Percentiles rank a stretch among this genome's conserved stretches.
These are phyloP conservation scores for Pulveroboletus sp. DNA, from an alignment of 768 basidiomycete species.

Conservation along the genomic window DNA sequence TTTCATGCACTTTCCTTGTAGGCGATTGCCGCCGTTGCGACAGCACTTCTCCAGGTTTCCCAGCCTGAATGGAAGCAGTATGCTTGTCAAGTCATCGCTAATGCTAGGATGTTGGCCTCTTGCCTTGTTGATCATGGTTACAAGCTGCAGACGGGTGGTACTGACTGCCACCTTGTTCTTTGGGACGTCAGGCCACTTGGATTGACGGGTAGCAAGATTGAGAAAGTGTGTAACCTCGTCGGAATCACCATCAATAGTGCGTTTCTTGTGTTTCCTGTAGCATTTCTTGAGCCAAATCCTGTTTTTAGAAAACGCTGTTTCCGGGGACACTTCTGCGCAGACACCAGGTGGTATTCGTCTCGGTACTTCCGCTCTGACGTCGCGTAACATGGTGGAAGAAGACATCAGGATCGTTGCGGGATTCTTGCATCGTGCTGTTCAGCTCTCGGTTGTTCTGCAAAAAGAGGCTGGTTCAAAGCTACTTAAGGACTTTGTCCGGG, in stretches of 20 bases:
- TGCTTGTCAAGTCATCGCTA: slow-evolving; percentile 90
- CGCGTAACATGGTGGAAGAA: slow-evolving; percentile 84
- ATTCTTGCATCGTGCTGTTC: slow-evolving; percentile 92
- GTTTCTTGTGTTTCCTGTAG: slow-evolving; percentile 21
- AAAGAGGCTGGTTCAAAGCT: slow-evolving; percentile 93
- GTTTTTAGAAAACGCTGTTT: slow-evolving; percentile 84
- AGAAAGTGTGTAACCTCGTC: slow-evolving; percentile 95
- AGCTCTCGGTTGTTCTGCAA: slow-evolving; percentile 84
- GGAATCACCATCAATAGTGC: slow-evolving; percentile 95
- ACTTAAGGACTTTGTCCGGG: slow-evolving; percentile 91
- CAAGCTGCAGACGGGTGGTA: slow-evolving; percentile 94
- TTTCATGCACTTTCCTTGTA: slow-evolving; percentile 24
- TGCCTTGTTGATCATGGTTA: slow-evolving; percentile 77
- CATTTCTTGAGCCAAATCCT: not conserved
- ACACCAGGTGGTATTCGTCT: slow-evolving; percentile 96
- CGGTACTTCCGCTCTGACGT: slow-evolving; percentile 91
- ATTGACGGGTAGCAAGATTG: slow-evolving; percentile 96
- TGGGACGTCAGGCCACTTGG: slow-evolving; percentile 96
- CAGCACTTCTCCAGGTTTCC: slow-evolving; percentile 84
- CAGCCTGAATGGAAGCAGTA: slow-evolving; percentile 88
- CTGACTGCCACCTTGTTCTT: slow-evolving; percentile 96
- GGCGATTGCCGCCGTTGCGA: slow-evolving; percentile 95
- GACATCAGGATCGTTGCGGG: slow-evolving; percentile 85
- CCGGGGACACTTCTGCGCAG: slow-evolving; percentile 92
- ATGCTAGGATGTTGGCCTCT: slow-evolving; percentile 73